Evolutionary conservation across 441 rosid genomes (phyloP), one percentile per base, ranked within the genome.

Genomic region (Croton setiger): DNA sequence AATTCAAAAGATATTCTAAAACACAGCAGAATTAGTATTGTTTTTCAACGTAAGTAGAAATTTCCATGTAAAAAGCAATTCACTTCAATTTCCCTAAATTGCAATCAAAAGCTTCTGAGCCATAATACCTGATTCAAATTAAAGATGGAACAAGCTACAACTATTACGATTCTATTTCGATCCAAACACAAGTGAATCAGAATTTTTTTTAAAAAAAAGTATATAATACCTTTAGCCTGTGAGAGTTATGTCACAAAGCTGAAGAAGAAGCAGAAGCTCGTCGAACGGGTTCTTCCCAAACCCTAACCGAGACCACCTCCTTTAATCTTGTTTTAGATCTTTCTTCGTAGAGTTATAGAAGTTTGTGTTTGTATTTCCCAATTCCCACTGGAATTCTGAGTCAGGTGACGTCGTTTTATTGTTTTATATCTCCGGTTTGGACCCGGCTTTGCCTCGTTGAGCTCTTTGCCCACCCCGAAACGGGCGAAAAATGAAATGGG

Each of bases 301-400:
- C 64, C 64, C 64, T 60, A 60, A 60, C 64, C 64, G 64, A 2
- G 49, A 45, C 15, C 5, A n/a, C 45, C 31, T 21, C 10, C 7
- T n/a, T 15, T 5, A 4, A 6, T 13, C 36, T 41, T 17, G 39
- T 35, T 54, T 54, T 20, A 33, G 27, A 20, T 54, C 58, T 54
- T 54, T 45, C 8, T 9, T 39, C 10, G 7, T 4, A 1, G 10
- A 39, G 43, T 39, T 39, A 5, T 45, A 45, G 2, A 27, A 4
- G n/a, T 9, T 54, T 13, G 27, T 12, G 60, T 55, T 3, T 8
- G 27, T 54, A 9, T 27, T 55, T 55, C 59, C 36, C 60, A 9
- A 10, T 55, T 55, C 59, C 36, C 60, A 20, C 60, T 23, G 15
- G 14, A 55, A 23, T 31, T 23, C 17, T 1, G 36, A 45, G 13